phyloP scores from a whole-genome alignment of 106 monocot genomes.

The Apostasia shenzhenica region DNA sequence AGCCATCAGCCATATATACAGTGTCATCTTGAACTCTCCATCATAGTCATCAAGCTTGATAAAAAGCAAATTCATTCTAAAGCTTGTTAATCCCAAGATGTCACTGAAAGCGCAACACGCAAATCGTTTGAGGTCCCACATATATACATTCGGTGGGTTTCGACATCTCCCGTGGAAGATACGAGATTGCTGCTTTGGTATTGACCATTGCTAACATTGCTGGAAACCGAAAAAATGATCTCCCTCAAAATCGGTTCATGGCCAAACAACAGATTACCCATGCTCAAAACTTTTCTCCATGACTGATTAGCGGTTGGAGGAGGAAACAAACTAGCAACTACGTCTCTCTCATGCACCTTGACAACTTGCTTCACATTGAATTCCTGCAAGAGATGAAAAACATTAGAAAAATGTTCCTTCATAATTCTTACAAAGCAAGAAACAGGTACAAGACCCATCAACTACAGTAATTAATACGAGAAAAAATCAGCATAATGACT shows the following conservation, averaged over 20 bases:
- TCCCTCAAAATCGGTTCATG: constrained; percentile 90
- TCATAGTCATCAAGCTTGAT: neutral
- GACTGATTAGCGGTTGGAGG: constrained; percentile 91
- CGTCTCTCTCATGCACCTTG: constrained; percentile 57
- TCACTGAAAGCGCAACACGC: constrained; percentile 77
- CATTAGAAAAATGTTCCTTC: neutral
- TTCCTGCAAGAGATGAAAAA: constrained; percentile 26
- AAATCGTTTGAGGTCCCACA: constrained; percentile 92
- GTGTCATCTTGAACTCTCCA: too few species aligned
- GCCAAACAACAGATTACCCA: constrained; percentile 98
- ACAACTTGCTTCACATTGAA: constrained; percentile 64
- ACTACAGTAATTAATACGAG: too few species aligned
- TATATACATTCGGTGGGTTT: constrained; percentile 90
- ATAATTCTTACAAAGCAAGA: too few species aligned
- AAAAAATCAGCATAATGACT: too few species aligned
- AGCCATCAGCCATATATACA: neutral
- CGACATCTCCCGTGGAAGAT: constrained; percentile 31
- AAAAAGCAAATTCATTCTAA: neutral
- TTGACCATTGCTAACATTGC: constrained; percentile 32
- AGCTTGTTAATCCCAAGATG: constrained; percentile 74
- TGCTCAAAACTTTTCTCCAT: constrained; percentile 98
- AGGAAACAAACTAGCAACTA: constrained; percentile 59
- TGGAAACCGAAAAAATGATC: constrained; percentile 61
- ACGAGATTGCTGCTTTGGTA: constrained; percentile 37
- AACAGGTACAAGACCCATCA: too few species aligned